Evolutionary conservation across 2,329 filamentous ascomycete genomes (phyloP).

Genomic region (Exophiala mesophila): DNA sequence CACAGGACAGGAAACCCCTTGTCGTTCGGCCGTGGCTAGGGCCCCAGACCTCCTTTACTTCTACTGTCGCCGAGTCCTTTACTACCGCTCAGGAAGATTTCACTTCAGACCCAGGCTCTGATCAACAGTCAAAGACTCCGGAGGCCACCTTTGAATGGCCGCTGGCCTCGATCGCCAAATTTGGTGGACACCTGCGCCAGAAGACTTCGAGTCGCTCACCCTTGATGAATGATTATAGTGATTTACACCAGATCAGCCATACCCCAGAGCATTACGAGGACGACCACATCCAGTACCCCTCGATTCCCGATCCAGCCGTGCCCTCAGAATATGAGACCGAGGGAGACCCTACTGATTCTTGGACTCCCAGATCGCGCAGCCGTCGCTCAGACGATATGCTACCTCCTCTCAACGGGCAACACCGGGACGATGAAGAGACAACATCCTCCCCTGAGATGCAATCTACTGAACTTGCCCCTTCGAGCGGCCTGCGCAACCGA

Average conservation of each 20-base stretch:
- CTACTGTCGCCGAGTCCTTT: slow-evolving; percentile 65
- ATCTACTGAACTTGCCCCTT: slow-evolving; percentile 9
- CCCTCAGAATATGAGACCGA: background rate
- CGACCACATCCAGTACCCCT: background rate
- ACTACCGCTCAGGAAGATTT: slow-evolving; percentile 64
- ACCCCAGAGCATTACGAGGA: slow-evolving; percentile 17
- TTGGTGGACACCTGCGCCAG: slow-evolving; percentile 9
- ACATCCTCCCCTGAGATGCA: background rate
- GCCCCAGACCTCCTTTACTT: slow-evolving; percentile 52
- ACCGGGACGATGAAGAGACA: background rate
- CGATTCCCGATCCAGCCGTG: too few relatives aligned
- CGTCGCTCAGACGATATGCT: background rate
- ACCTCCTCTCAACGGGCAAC: background rate
- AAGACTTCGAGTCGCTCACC: slow-evolving; percentile 15
- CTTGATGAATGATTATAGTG: slow-evolving; percentile 9
- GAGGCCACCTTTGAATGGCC: slow-evolving; percentile 8
- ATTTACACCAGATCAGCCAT: background rate
- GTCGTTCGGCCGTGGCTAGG: slow-evolving; percentile 45
- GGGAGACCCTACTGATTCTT: too few relatives aligned
- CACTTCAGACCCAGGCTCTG: slow-evolving; percentile 57
- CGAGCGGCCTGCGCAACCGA: slow-evolving; percentile 33
- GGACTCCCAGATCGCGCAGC: background rate
- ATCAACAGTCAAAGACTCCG: slow-evolving; percentile 25
- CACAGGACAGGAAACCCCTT: slow-evolving; percentile 41
- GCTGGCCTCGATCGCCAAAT: slow-evolving; percentile 5